These are phyloP conservation scores for Madurella mycetomatis DNA, from an alignment of 2,329 filamentous ascomycete species.

Conservation along the genomic window DNA sequence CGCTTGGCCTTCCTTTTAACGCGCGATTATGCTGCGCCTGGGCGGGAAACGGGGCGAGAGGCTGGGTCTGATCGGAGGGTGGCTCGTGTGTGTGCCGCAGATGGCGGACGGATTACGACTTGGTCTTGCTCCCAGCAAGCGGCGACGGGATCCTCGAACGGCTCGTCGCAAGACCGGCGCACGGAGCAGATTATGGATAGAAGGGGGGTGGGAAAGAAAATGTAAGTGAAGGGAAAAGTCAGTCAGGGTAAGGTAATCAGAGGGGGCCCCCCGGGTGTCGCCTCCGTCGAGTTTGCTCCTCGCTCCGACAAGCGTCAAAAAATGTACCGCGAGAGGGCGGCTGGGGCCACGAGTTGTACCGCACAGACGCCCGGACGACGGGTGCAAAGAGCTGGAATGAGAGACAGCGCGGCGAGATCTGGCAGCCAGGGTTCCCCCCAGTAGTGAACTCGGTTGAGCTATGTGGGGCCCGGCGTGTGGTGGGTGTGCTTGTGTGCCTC, in stretches of 20 bases:
- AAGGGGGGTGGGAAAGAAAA: conserved; percentile 6
- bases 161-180: conserved; percentile 1
- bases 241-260: conserved; percentile 8
- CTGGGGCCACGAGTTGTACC: conserved; percentile 15
- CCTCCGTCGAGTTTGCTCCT: conserved; percentile 11
- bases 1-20: conserved; percentile 38
- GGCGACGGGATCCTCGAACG: background rate
- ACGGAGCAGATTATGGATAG: background rate
- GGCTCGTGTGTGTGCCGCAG: background rate
- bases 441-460: background rate
- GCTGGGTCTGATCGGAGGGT: conserved; percentile 2
- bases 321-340: conserved; percentile 1
- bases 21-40: conserved; percentile 45
- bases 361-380: conserved; percentile 17
- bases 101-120: background rate
- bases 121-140: background rate
- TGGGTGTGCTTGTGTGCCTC: too few relatives aligned
- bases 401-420: conserved; percentile 14
- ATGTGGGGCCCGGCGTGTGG: background rate
- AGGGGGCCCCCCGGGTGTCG: background rate
- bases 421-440: conserved; percentile 10
- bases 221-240: background rate
- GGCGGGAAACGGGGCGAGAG: conserved; percentile 27
- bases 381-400: conserved; percentile 16
- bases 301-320: conserved; percentile 18